Evolutionary conservation across 306 rosid species (phyloP).

Genomic region (Sophora flavescens): DNA sequence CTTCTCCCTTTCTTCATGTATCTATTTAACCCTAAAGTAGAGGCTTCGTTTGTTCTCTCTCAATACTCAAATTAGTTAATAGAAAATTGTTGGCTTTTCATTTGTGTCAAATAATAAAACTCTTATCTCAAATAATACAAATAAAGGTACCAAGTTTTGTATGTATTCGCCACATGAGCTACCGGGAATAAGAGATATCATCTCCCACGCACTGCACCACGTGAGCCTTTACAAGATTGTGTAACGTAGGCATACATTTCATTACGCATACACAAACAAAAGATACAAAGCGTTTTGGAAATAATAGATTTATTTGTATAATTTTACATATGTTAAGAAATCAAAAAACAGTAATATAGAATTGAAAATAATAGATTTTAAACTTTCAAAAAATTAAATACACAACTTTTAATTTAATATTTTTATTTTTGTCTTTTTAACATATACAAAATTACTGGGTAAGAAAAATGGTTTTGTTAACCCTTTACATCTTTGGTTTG

Average conservation of each 20-base stretch:
- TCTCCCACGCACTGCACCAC: slow-evolving; percentile 37
- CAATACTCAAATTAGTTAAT: slow-evolving; percentile 5
- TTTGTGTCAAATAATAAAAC: slow-evolving; percentile 14
- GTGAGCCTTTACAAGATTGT: slow-evolving; percentile 39
- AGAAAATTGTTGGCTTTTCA: slow-evolving; percentile 22
- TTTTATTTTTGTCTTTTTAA: too few relatives aligned
- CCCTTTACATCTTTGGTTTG: neutral
- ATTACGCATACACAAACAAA: neutral
- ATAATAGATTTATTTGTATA: too few relatives aligned
- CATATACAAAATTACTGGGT: too few relatives aligned
- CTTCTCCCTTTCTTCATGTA: neutral
- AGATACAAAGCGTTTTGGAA: neutral
- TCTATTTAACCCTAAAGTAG: slow-evolving; percentile 1
- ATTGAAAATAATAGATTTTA: too few relatives aligned
- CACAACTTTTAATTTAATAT: too few relatives aligned
- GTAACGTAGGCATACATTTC: neutral
- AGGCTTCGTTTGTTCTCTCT: slow-evolving; percentile 24
- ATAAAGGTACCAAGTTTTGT: slow-evolving; percentile 11
- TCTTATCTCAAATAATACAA: neutral
- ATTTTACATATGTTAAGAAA: too few relatives aligned
- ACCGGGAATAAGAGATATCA: slow-evolving; percentile 7
- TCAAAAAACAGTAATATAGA: too few relatives aligned
- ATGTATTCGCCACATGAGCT: slow-evolving; percentile 13
- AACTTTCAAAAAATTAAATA: too few relatives aligned
- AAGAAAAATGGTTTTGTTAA: too few relatives aligned